Evolutionary conservation across 768 basidiomycete genomes (phyloP).

Genomic region (Termitomyces sp.): DNA sequence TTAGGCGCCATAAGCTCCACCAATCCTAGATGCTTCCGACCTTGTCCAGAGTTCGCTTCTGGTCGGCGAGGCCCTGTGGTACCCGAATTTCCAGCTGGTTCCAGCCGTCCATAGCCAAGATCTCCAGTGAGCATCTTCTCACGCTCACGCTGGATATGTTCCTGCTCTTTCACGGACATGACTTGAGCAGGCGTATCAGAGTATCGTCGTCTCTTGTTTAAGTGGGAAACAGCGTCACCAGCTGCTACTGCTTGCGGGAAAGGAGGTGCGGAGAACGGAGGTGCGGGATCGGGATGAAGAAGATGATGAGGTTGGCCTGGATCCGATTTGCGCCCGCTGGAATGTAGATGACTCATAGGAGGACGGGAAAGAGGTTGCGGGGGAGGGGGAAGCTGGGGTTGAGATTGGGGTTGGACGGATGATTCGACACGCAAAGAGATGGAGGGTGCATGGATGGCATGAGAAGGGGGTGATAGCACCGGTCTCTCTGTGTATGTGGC

Average conservation of each 20-base stretch:
- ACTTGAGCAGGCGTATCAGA: slow-evolving; percentile 34
- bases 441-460: slow-evolving; percentile 8
- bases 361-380: slow-evolving; percentile 9
- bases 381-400: slow-evolving; percentile 11
- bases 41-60: slow-evolving; percentile 25
- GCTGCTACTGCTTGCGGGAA: slow-evolving; percentile 3
- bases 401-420: slow-evolving; percentile 9
- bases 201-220: slow-evolving; percentile 43
- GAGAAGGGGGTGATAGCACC: slow-evolving; percentile 9
- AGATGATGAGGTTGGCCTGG: slow-evolving; percentile 18
- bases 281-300: slow-evolving; percentile 13
- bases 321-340: slow-evolving; percentile 18
- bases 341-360: slow-evolving; percentile 4
- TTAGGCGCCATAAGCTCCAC: slow-evolving; percentile 15
- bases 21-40: slow-evolving; percentile 15
- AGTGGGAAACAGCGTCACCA: slow-evolving; percentile 17
- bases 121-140: slow-evolving; percentile 33
- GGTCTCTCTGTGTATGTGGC: slow-evolving; percentile 12
- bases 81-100: slow-evolving; percentile 19
- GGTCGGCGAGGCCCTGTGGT: slow-evolving; percentile 18
- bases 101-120: slow-evolving; percentile 30
- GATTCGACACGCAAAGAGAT: slow-evolving; percentile 18
- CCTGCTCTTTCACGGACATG: slow-evolving; percentile 27
- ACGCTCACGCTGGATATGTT: slow-evolving; percentile 29
- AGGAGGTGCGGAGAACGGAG: slow-evolving; percentile 13